Conservation (phyloP, 208 protist species). For the Trypanosoma melophagium region DNA sequence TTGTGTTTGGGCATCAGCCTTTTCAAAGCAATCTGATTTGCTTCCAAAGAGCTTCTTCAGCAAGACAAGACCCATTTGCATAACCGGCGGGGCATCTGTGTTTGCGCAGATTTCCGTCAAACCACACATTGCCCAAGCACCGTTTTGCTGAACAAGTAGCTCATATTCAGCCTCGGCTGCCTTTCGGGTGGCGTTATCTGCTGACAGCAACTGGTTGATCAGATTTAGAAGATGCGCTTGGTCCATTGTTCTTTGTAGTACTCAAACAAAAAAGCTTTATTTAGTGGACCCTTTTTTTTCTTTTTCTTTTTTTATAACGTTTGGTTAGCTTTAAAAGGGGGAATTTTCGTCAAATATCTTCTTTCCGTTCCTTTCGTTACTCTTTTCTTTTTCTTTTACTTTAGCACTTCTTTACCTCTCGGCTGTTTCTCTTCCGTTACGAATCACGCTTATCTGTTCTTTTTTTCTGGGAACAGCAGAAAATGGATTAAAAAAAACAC, state of each 20-base stretch:
- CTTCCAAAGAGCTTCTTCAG: slow-evolving; percentile 74
- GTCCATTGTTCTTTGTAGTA: slow-evolving; percentile 35
- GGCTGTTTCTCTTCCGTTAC: no score
- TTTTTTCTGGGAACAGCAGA: no score
- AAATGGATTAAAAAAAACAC: not conserved
- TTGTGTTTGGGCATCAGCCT: slow-evolving; percentile 44
- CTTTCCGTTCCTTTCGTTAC: no score
- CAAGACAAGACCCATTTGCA: slow-evolving; percentile 66
- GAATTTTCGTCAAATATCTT: no score
- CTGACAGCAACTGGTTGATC: slow-evolving; percentile 45
- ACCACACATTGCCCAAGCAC: slow-evolving; percentile 59
- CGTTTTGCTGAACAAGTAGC: slow-evolving; percentile 34
- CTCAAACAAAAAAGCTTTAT: no score
- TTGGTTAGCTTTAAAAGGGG: no score
- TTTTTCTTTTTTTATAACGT: not conserved
- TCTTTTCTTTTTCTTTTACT: no score
- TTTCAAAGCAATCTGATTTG: slow-evolving; percentile 48
- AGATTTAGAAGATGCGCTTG: slow-evolving; percentile 45
- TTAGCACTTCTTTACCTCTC: no score
- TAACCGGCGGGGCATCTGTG: slow-evolving; percentile 37
- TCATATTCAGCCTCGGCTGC: slow-evolving; percentile 77
- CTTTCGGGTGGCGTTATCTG: slow-evolving; percentile 71
- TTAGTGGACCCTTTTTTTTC: no score
- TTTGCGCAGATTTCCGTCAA: slow-evolving; percentile 57
- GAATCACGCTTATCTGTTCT: no score